Base-by-base conservation (phyloP, 1,284 basidiomycete species). In the Inonotus obliquus region DNA sequence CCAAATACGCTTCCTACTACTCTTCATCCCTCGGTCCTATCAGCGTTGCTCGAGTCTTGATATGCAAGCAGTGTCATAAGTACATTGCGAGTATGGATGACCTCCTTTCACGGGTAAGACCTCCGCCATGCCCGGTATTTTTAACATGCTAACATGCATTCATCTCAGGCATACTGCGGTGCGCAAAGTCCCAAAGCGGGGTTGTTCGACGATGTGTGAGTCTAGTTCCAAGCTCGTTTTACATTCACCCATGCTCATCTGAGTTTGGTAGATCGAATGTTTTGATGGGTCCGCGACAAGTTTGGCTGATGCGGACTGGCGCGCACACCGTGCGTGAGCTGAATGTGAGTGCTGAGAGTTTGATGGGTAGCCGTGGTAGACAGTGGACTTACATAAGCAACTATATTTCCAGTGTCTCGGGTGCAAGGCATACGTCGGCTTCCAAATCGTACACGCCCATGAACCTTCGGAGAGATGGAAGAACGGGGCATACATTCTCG, bases 381-480 rank as follows among this genome's bases (percentile, higher is more conserved):
- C 27, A 52, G 11, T 1, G 27, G 11, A 17, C 51, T 52, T 27
- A 52, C 51, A 29, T 35, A 19, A 32, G 17, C 51, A 19, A 7
- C 11, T 49, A 11, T 37, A 7, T 35, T 10, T 52, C 14, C 73
- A 74, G 25, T 85, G 83, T 69, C 69, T 72, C 13, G 71, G 71
- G 4, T 85, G 83, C 67, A 72, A 74, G 29, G 65, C 75, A 19
- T 82, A 82, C 67, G 74, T 87, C 44, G 85, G 85, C n/a, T 86
- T 82, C 81, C 80, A 81, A 69, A 83, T 87, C 60, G 73, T 82
- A 6, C 79, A 79, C 54, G 85, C 83, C 1, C 79, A 82, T 68
- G 83, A 85, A 63, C 68, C 69, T 49, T 72, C 81, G 4, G 85
- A 87, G 71, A 75, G 75, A 51, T 87, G 85, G 85, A 87, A 87